phyloP scores from a whole-genome alignment of 2,329 filamentous ascomycete species.

The Byssochlamys sp. region DNA sequence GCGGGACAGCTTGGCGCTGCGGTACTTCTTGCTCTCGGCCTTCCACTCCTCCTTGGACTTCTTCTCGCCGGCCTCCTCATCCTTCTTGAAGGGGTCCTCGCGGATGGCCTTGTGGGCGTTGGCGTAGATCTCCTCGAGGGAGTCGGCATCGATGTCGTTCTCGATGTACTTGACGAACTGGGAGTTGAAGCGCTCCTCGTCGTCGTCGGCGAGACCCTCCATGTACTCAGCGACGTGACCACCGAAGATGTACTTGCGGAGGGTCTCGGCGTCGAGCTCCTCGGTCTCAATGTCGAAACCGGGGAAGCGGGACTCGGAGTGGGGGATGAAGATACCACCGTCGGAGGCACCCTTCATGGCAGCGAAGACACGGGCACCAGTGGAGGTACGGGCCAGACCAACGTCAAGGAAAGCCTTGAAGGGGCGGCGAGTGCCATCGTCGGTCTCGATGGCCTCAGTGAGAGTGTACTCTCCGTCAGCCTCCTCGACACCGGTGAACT shows the following conservation, averaged over 20 bases:
- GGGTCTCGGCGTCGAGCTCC: conserved; percentile 92
- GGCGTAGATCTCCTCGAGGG: conserved; percentile 89
- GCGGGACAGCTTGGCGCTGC: conserved; percentile 64
- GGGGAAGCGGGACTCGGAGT: conserved; percentile 99
- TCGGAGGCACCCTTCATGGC: conserved; percentile 99
- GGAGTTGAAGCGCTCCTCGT: conserved; percentile 98
- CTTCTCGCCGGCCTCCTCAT: conserved; percentile 61
- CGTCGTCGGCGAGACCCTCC: conserved; percentile 98
- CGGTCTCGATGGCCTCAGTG: conserved; percentile 85
- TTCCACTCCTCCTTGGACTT: conserved; percentile 98
- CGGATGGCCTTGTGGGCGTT: conserved; percentile 95
- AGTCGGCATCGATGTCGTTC: conserved; percentile 90
- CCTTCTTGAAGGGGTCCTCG: conserved; percentile 96
- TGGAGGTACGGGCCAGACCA: conserved; percentile 92
- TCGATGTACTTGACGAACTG: conserved; percentile 98
- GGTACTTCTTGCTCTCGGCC: conserved; percentile 87
- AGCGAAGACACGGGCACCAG: conserved; percentile 96
- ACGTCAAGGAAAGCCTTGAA: conserved; percentile 99
- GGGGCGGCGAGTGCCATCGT: conserved; percentile 79
- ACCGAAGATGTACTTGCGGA: conserved; percentile 98
- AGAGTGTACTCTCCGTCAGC: conserved; percentile 89
- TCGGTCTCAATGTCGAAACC: conserved; percentile 94
- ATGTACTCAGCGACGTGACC: conserved; percentile 99
- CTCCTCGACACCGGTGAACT: conserved; percentile 94
- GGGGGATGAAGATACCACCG: conserved; percentile 90